Evolutionary conservation across 805 yeast genomes (phyloP).

Genomic region (Cyberlindnera mississippiensis): DNA sequence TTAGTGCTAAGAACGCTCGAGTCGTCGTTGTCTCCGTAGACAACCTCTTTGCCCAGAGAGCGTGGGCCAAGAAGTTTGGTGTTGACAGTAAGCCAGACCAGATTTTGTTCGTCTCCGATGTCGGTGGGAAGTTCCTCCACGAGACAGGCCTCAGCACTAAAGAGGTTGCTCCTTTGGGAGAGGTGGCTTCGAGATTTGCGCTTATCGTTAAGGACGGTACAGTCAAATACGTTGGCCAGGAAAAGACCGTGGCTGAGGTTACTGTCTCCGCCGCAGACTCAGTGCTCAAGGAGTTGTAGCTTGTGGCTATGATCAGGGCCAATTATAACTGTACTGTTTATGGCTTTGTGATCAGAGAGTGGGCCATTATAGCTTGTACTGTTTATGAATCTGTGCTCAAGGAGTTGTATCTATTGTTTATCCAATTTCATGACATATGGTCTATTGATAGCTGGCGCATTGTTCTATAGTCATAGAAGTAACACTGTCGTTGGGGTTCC

Average conservation of each 20-base stretch:
- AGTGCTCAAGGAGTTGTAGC: conserved; percentile 30
- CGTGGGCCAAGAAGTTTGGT: conserved; percentile 48
- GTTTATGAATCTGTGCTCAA: no score
- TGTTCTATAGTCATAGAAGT: no score
- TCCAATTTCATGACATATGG: no score
- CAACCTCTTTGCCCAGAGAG: conserved; percentile 65
- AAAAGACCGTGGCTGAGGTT: conserved; percentile 34
- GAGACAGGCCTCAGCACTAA: conserved; percentile 46
- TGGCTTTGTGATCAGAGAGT: no score
- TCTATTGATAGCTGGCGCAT: no score
- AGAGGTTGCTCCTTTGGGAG: conserved; percentile 53
- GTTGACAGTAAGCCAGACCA: conserved; percentile 28
- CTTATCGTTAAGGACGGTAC: conserved; percentile 55
- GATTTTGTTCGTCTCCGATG: conserved; percentile 60
- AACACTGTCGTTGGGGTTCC: no score
- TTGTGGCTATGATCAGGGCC: no score
- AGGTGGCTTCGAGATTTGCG: conserved; percentile 52
- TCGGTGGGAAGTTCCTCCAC: conserved; percentile 51
- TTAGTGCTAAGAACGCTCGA: conserved; percentile 54
- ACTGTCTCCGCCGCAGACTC: conserved; percentile 34
- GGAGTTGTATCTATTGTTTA: no score
- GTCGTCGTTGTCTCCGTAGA: conserved; percentile 58
- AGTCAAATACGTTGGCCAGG: conserved; percentile 40
- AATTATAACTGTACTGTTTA: no score
- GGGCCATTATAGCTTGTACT: no score